phyloP scores from a whole-genome alignment of 1,284 basidiomycete genomes.

The Apiotrichum mycotoxinovorans region DNA sequence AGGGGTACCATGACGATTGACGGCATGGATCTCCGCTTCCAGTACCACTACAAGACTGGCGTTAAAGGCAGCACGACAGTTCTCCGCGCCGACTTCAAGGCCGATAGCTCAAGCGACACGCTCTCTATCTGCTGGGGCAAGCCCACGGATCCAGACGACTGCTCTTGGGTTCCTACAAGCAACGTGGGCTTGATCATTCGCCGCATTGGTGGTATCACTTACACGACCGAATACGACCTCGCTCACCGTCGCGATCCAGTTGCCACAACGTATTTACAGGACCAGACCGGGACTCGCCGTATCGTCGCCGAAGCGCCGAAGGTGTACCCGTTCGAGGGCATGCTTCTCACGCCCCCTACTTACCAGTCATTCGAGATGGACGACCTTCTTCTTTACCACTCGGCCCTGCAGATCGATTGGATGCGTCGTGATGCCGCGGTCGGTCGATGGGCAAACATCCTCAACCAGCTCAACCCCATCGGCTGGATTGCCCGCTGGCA shows the following conservation, averaged over 20 bases:
- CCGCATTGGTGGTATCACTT: conserved; percentile 1
- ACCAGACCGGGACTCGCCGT: background rate
- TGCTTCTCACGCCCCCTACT: conserved; percentile 1
- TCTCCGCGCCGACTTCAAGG: conserved; percentile 8
- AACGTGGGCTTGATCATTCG: conserved; percentile 8
- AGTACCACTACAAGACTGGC: conserved; percentile 11
- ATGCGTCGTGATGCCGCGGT: conserved; percentile 3
- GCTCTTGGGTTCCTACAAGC: conserved; percentile 11
- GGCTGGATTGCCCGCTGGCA: conserved; percentile 1
- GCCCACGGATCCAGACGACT: conserved; percentile 5
- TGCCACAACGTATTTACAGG: conserved; percentile 6
- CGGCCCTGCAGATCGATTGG: background rate
- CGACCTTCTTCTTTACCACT: conserved; percentile 8
- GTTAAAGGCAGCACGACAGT: conserved; percentile 1
- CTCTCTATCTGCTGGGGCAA: conserved; percentile 14
- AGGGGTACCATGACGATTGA: conserved; percentile 4
- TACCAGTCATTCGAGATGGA: conserved; percentile 9
- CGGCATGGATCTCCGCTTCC: conserved; percentile 1
- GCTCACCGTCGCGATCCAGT: conserved; percentile 12
- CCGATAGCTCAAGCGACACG: background rate
- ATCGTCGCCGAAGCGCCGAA: conserved; percentile 1
- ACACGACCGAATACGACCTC: conserved; percentile 10
- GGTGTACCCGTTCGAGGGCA: background rate
- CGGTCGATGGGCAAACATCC: background rate
- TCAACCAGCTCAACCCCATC: background rate